phyloP scores from a whole-genome alignment of 306 rosid genomes.

The Alnus rubra region DNA sequence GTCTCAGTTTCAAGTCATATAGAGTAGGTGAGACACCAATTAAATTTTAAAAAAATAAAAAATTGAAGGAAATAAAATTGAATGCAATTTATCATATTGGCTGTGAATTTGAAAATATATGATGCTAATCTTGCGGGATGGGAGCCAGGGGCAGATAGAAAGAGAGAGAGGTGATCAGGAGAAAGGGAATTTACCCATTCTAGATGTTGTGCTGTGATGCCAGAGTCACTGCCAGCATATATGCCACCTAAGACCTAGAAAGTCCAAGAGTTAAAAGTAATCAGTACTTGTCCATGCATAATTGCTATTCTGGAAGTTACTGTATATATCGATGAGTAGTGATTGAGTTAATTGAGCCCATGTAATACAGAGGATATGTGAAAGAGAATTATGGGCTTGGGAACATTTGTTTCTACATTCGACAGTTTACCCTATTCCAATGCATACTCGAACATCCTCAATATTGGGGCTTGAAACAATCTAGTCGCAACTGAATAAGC shows the following conservation, averaged over 20 bases:
- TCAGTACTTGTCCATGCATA: constrained; percentile 10
- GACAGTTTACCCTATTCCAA: too few species aligned
- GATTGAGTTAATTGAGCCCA: constrained; percentile 11
- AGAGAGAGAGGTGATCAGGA: constrained; percentile 6
- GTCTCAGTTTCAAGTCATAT: too few species aligned
- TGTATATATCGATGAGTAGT: background rate
- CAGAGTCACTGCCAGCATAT: constrained; percentile 78
- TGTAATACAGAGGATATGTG: background rate
- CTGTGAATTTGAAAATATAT: background rate
- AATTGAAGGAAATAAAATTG: background rate
- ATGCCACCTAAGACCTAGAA: constrained; percentile 85
- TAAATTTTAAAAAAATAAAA: background rate
- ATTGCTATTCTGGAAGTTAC: background rate
- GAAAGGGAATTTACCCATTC: constrained; percentile 68
- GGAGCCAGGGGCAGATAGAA: background rate
- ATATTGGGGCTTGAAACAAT: constrained; percentile 17
- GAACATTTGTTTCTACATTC: background rate
- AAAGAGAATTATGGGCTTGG: background rate
- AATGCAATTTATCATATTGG: background rate
- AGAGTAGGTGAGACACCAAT: too few species aligned
- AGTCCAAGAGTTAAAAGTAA: constrained; percentile 19
- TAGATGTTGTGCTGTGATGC: constrained; percentile 91
- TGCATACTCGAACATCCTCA: too few species aligned
- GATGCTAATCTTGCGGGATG: background rate
- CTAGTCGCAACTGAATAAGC: constrained; percentile 8